phyloP scores from a whole-genome alignment of 371 early-diverging fungal species.

The Mucor piriformis region DNA sequence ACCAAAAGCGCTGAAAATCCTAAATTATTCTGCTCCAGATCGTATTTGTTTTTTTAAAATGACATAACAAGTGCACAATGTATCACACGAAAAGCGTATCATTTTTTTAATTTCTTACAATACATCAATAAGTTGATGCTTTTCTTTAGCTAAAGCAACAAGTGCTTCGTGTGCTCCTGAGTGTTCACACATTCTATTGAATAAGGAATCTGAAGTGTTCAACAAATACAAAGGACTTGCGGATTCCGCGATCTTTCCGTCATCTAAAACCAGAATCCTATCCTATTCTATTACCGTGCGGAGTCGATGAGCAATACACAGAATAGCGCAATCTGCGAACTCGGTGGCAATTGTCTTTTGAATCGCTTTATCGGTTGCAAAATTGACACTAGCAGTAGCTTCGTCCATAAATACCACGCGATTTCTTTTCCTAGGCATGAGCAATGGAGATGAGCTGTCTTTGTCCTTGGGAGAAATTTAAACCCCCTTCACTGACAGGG shows the following conservation, averaged over 20 bases:
- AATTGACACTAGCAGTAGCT: slow-evolving; percentile 82
- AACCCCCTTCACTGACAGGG: slow-evolving; percentile 73
- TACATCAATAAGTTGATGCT: slow-evolving; percentile 20
- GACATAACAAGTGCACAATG: too few species aligned
- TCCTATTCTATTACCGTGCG: slow-evolving; percentile 93
- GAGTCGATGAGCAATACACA: slow-evolving; percentile 83
- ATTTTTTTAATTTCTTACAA: background rate
- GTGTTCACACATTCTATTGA: slow-evolving; percentile 70
- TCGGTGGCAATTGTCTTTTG: slow-evolving; percentile 80
- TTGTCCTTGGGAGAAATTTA: slow-evolving; percentile 86
- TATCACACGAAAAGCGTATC: too few species aligned
- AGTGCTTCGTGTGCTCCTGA: slow-evolving; percentile 60
- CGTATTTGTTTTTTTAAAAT: background rate
- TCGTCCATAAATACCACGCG: slow-evolving; percentile 87
- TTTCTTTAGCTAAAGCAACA: slow-evolving; percentile 34
- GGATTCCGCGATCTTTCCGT: slow-evolving; percentile 79
- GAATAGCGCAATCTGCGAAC: slow-evolving; percentile 62
- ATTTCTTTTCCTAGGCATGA: slow-evolving; percentile 75
- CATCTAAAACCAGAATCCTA: slow-evolving; percentile 80
- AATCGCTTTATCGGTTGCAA: slow-evolving; percentile 75
- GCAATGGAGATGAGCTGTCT: slow-evolving; percentile 86
- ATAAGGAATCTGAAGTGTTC: slow-evolving; percentile 50
- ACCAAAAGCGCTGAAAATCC: too few species aligned
- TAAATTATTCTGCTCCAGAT: too few species aligned
- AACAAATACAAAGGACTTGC: slow-evolving; percentile 68